Evolutionary conservation across 345 rosid species (phyloP).

Genomic region (Dipteronia sinensis): DNA sequence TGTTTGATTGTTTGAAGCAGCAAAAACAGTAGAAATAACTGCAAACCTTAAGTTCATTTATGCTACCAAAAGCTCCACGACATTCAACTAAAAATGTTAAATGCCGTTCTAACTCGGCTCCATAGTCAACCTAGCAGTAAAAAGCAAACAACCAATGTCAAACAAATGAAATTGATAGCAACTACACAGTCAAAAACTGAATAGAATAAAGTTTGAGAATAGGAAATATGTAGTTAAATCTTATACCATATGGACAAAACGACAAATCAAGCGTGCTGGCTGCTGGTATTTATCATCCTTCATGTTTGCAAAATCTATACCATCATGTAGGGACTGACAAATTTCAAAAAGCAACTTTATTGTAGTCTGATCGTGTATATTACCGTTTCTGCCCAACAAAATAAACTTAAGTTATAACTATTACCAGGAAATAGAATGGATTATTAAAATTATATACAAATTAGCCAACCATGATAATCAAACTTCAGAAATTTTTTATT

Average conservation of each 20-base stretch:
- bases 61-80: conserved; percentile 71
- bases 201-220: conserved; percentile 6
- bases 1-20: conserved; percentile 13
- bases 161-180: conserved; percentile 16
- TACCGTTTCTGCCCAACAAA: conserved; percentile 59
- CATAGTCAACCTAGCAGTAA: conserved; percentile 72
- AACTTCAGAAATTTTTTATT: background rate
- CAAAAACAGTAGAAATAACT: background rate
- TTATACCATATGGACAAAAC: conserved; percentile 71
- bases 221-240: conserved; percentile 14
- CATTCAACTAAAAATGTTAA: conserved; percentile 81
- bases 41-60: conserved; percentile 72
- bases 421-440: conserved; percentile 3
- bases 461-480: conserved; percentile 4
- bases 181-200: conserved; percentile 1
- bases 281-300: conserved; percentile 76
- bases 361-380: conserved; percentile 53
- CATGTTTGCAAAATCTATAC: conserved; percentile 53
- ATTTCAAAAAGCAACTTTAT: conserved; percentile 76
- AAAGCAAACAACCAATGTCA: conserved; percentile 26
- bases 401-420: conserved; percentile 16
- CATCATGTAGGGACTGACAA: conserved; percentile 66
- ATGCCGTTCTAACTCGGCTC: conserved; percentile 63
- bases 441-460: conserved; percentile 11
- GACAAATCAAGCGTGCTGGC: conserved; percentile 59